phyloP scores from a whole-genome alignment of 768 basidiomycete genomes.

The Pulveroboletus sp. region DNA sequence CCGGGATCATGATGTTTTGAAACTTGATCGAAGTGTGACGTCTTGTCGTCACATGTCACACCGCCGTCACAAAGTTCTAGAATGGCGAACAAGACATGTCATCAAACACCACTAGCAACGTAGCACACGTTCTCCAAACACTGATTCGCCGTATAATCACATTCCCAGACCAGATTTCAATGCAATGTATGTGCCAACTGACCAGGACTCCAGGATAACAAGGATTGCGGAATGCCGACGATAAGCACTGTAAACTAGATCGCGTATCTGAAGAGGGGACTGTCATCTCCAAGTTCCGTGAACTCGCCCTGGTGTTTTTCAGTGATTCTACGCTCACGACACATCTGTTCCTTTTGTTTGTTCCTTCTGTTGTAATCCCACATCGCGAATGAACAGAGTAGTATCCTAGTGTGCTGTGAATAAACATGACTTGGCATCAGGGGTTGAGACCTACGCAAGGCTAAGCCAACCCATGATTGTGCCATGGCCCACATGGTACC shows the following conservation, averaged over 20 bases:
- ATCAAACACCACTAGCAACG: no score
- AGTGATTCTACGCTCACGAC: slow-evolving; percentile 40
- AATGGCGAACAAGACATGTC: no score
- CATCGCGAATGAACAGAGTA: slow-evolving; percentile 38
- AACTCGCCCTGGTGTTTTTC: slow-evolving; percentile 37
- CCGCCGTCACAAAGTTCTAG: no score
- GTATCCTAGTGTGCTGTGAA: slow-evolving; percentile 30
- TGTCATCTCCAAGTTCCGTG: slow-evolving; percentile 44
- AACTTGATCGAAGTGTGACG: no score
- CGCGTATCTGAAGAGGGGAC: slow-evolving; percentile 47
- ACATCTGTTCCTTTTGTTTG: slow-evolving; percentile 41
- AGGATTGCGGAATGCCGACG: no score
- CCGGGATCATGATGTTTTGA: no score
- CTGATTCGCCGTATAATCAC: no score
- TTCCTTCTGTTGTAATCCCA: slow-evolving; percentile 45
- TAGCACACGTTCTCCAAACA: no score
- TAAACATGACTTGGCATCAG: slow-evolving; percentile 28
- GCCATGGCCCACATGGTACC: slow-evolving; percentile 32
- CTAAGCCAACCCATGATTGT: slow-evolving; percentile 25
- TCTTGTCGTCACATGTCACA: no score
- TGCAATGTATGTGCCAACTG: no score
- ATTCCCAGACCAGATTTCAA: no score
- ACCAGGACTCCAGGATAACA: no score
- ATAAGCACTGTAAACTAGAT: slow-evolving; percentile 3
- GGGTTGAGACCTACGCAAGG: slow-evolving; percentile 9